These are phyloP conservation scores for Moricandia moricandioides DNA, from an alignment of 345 rosid genomes.

Conservation along the genomic window DNA sequence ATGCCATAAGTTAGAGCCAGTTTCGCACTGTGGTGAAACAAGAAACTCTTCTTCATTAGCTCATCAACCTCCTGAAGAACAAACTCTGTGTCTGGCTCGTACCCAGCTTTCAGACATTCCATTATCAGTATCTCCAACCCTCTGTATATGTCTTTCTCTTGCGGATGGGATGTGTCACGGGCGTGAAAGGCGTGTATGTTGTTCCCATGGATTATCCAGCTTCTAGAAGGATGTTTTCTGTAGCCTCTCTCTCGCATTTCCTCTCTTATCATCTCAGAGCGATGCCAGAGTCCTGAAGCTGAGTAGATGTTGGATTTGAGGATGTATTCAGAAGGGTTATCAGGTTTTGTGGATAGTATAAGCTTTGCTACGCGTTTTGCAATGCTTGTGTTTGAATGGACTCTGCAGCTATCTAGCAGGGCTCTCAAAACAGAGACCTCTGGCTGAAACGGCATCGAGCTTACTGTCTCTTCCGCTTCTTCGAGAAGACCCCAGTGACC, in stretches of 20 bases:
- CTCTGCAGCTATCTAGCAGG: slow-evolving; percentile 72
- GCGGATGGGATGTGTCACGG: slow-evolving; percentile 59
- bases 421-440: slow-evolving; percentile 62
- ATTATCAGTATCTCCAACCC: slow-evolving; percentile 64
- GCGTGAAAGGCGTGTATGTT: slow-evolving; percentile 58
- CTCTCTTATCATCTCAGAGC: slow-evolving; percentile 63
- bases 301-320: slow-evolving; percentile 80
- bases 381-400: slow-evolving; percentile 49
- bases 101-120: slow-evolving; percentile 74
- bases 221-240: slow-evolving; percentile 64
- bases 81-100: slow-evolving; percentile 72
- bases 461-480: slow-evolving; percentile 64
- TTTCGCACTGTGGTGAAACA: slow-evolving; percentile 86
- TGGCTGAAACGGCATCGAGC: slow-evolving; percentile 52
- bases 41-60: slow-evolving; percentile 70
- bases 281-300: slow-evolving; percentile 86
- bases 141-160: slow-evolving; percentile 62
- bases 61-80: slow-evolving; percentile 93
- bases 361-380: slow-evolving; percentile 60
- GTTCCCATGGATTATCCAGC: slow-evolving; percentile 76
- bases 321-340: slow-evolving; percentile 61
- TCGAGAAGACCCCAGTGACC: slow-evolving; percentile 79
- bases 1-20: slow-evolving; percentile 80
- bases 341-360: slow-evolving; percentile 53
- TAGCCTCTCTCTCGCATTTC: slow-evolving; percentile 61